These are phyloP conservation scores for Schizonepeta tenuifolia DNA, from an alignment of 257 asterid species.

Conservation along the genomic window DNA sequence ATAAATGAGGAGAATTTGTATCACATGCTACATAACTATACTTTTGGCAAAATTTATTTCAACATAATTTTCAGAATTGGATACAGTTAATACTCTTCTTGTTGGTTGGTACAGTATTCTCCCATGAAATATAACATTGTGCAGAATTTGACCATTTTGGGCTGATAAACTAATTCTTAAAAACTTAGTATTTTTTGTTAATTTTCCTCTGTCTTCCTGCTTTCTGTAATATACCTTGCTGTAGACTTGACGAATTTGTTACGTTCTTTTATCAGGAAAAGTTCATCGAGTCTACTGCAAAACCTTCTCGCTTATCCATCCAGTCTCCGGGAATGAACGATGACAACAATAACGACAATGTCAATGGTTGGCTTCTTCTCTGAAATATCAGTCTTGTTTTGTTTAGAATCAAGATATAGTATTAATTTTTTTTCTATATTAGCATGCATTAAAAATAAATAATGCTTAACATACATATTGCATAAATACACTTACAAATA, in stretches of 20 bases:
- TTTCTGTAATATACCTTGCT: conserved; percentile 17
- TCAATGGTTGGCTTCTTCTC: conserved; percentile 55
- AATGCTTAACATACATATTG: background rate
- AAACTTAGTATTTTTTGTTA: background rate
- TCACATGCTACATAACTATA: background rate
- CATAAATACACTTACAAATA: background rate
- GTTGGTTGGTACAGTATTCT: background rate
- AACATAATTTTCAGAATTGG: background rate
- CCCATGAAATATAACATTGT: background rate
- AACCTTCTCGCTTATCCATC: conserved; percentile 53
- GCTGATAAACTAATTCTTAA: background rate
- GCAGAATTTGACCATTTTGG: background rate
- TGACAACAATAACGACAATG: conserved; percentile 35
- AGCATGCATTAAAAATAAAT: too few relatives aligned
- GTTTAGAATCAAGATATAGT: conserved; percentile 16
- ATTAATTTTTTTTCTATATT: too few relatives aligned
- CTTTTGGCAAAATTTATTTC: background rate
- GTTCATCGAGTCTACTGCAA: conserved; percentile 51
- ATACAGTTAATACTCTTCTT: background rate
- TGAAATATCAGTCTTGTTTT: conserved; percentile 17
- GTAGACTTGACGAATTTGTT: conserved; percentile 23
- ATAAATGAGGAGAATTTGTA: background rate
- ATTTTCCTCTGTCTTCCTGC: conserved; percentile 1
- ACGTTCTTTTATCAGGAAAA: conserved; percentile 64
- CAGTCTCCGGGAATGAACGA: conserved; percentile 54